Evolutionary conservation across 2,329 filamentous ascomycete genomes (phyloP).

Genomic region (Ascocoryne sarcoides): DNA sequence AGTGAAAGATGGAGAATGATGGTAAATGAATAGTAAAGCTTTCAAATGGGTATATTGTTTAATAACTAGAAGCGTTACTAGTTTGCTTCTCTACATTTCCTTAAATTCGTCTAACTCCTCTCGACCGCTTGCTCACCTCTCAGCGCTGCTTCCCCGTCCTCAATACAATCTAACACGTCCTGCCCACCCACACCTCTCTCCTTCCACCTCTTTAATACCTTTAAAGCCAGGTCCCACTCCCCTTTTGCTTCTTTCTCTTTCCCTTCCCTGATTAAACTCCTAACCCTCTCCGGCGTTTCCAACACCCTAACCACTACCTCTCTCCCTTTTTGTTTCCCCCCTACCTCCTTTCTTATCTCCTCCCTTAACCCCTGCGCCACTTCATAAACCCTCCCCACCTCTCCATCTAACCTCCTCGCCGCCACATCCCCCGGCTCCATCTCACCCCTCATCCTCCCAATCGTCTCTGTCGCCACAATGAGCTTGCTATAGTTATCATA

Average conservation of each 20-base stretch:
- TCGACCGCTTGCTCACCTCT: conserved; percentile 30
- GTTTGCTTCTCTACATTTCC: conserved; percentile 40
- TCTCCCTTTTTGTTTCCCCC: conserved; percentile 21
- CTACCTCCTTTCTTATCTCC: conserved; percentile 23
- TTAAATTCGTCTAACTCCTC: conserved; percentile 53
- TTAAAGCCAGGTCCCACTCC: conserved; percentile 27
- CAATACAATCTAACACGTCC: conserved; percentile 27
- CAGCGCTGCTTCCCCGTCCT: conserved; percentile 28
- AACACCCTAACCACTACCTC: conserved; percentile 20
- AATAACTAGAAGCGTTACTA: no score
- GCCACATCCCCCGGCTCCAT: conserved; percentile 43
- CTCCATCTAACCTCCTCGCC: conserved; percentile 47
- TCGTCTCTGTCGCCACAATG: conserved; percentile 93
- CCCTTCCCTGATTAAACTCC: conserved; percentile 48
- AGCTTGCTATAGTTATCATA: conserved; percentile 98
- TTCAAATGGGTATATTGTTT: conserved; percentile 7
- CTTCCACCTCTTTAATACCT: conserved; percentile 25
- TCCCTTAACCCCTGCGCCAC: conserved; percentile 21
- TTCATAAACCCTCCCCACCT: conserved; percentile 64
- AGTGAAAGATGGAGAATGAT: no score
- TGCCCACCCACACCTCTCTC: conserved; percentile 26
- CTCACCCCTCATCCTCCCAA: conserved; percentile 74
- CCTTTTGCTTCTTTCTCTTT: conserved; percentile 51
- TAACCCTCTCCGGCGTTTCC: conserved; percentile 36
- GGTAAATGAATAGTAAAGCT: no score